These are phyloP conservation scores for Beauveria sp. DNA, from an alignment of 2,329 filamentous ascomycete species.

Conservation along the genomic window DNA sequence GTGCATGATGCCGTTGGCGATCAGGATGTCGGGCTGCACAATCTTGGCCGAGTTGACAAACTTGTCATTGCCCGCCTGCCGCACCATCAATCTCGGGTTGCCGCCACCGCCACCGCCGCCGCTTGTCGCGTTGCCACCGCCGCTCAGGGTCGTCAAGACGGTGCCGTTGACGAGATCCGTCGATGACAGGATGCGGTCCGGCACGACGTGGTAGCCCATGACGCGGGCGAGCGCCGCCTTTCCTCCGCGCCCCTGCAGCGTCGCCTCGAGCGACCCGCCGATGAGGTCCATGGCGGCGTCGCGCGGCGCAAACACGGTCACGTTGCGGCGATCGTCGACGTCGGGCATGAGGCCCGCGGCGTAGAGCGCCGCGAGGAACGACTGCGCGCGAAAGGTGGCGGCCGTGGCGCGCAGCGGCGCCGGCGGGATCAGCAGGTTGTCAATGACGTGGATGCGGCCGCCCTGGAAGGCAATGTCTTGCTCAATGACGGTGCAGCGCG, in stretches of 20 bases:
- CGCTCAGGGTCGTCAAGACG: conserved; percentile 27
- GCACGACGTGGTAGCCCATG: conserved; percentile 58
- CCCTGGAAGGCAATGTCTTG: conserved; percentile 40
- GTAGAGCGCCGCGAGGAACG: conserved; percentile 30
- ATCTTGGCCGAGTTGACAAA: conserved; percentile 48
- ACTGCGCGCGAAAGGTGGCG: conserved; percentile 37
- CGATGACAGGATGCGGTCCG: conserved; percentile 46
- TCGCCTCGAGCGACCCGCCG: conserved; percentile 36
- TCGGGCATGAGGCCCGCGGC: conserved; percentile 27
- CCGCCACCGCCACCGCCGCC: conserved; percentile 14
- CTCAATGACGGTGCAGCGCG: conserved; percentile 33
- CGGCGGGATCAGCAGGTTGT: conserved; percentile 44
- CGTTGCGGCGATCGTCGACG: conserved; percentile 32
- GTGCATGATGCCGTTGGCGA: conserved; percentile 52
- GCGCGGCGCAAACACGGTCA: conserved; percentile 59
- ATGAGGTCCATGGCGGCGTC: conserved; percentile 53
- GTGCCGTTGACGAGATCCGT: conserved; percentile 27
- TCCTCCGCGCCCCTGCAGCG: conserved; percentile 11
- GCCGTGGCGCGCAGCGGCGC: conserved; percentile 40
- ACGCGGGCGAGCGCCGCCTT: conserved; percentile 41
- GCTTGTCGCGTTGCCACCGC: background rate
- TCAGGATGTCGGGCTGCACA: conserved; percentile 42
- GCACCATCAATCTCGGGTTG: conserved; percentile 29
- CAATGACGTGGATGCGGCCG: conserved; percentile 44
- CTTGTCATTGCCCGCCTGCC: conserved; percentile 35